Evolutionary conservation across 2,329 filamentous ascomycete genomes (phyloP).

Genomic region (Apiospora sp.): DNA sequence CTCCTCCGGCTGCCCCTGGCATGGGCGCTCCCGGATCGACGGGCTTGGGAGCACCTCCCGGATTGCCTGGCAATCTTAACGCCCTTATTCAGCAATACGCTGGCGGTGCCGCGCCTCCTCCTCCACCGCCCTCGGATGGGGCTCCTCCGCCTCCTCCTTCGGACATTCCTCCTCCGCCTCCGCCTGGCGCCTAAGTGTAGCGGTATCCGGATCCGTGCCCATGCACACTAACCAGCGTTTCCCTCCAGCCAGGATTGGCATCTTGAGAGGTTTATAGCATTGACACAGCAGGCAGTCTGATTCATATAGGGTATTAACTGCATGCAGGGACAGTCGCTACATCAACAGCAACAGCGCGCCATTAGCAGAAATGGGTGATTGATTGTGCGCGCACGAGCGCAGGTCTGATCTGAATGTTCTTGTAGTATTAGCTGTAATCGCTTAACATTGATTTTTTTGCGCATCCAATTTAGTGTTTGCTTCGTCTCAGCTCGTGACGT

Average conservation of each 20-base stretch:
- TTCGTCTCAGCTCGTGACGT: neutral
- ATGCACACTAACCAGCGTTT: constrained; percentile 12
- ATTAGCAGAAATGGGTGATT: neutral
- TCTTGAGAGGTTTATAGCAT: constrained; percentile 1
- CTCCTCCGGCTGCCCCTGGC: constrained; percentile 60
- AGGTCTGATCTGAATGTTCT: constrained; percentile 13
- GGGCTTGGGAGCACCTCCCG: constrained; percentile 62
- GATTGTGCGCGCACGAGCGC: neutral
- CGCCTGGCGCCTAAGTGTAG: constrained; percentile 56
- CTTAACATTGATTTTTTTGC: constrained; percentile 19
- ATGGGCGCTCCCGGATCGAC: constrained; percentile 51
- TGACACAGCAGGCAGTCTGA: constrained; percentile 17
- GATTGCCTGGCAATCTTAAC: constrained; percentile 64
- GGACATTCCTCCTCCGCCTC: constrained; percentile 68
- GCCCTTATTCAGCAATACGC: constrained; percentile 74
- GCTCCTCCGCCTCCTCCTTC: constrained; percentile 68
- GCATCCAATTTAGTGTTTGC: neutral
- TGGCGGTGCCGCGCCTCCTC: constrained; percentile 56
- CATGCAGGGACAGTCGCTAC: constrained; percentile 19
- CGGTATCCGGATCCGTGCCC: constrained; percentile 3
- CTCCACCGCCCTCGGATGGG: constrained; percentile 68
- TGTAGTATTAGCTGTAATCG: constrained; percentile 21
- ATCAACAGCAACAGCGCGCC: neutral
- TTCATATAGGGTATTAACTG: constrained; percentile 21
- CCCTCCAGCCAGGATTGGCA: neutral